These are phyloP conservation scores for Marchantia polymorpha DNA, from an alignment of 225 moss, liverwort and hornwort genomes.

Conservation along the genomic window DNA sequence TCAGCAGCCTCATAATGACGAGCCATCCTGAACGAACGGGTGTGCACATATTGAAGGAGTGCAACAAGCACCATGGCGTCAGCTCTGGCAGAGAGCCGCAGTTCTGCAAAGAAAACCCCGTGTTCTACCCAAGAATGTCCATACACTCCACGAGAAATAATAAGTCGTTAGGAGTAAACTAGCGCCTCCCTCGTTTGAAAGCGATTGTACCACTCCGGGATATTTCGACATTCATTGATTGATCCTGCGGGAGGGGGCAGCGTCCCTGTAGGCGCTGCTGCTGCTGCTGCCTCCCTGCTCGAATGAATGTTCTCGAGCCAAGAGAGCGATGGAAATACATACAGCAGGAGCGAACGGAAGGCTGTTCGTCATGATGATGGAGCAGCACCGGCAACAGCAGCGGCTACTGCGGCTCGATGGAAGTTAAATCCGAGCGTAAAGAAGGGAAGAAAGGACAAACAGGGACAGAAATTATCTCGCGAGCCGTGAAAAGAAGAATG, in stretches of 20 bases:
- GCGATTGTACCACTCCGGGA: background rate
- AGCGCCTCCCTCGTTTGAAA: no score
- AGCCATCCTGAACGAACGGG: background rate
- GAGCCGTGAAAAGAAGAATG: no score
- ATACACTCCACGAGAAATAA: background rate
- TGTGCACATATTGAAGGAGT: constrained; percentile 2
- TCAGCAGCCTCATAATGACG: background rate
- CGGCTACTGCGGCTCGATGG: no score
- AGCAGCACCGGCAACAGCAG: background rate
- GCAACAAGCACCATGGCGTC: background rate
- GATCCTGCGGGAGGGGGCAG: background rate
- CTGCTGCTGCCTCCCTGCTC: background rate
- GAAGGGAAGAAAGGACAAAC: no score
- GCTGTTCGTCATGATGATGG: background rate
- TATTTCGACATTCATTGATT: background rate
- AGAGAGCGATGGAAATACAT: background rate
- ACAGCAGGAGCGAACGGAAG: background rate
- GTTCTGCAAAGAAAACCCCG: no score
- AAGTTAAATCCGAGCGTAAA: no score
- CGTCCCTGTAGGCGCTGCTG: no score
- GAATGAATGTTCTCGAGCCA: constrained; percentile 1
- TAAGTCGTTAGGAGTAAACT: background rate
- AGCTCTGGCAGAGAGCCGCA: background rate
- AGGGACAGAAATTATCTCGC: no score
- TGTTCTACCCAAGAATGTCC: background rate